Evolutionary conservation across 139 green algal genomes (phyloP).

Genomic region (Chlamydomonas urium): DNA sequence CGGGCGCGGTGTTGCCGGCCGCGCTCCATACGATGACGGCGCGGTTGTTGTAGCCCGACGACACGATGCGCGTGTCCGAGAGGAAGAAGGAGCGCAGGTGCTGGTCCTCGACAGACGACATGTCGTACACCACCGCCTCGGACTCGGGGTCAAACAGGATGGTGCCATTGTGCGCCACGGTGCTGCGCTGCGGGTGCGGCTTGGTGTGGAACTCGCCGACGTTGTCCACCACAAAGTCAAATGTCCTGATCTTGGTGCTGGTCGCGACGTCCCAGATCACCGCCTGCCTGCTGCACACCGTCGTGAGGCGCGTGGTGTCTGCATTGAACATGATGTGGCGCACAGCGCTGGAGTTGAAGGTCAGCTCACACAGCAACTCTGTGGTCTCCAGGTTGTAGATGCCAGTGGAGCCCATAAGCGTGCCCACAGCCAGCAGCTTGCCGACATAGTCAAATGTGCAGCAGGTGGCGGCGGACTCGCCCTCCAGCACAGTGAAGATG

Average conservation of each 20-base stretch:
- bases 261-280: constrained; percentile 34
- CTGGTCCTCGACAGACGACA: constrained; percentile 37
- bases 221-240: constrained; percentile 44
- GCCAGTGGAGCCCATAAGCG: constrained; percentile 29
- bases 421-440: constrained; percentile 46
- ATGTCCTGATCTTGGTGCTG: constrained; percentile 30
- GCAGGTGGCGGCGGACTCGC: constrained; percentile 25
- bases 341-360: constrained; percentile 24
- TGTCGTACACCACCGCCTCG: constrained; percentile 43
- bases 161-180: constrained; percentile 31
- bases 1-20: constrained; percentile 27
- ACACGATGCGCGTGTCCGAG: constrained; percentile 29
- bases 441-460: constrained; percentile 41
- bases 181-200: constrained; percentile 30
- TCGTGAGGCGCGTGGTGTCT: constrained; percentile 38
- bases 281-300: constrained; percentile 39
- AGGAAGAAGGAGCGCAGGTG: constrained; percentile 39
- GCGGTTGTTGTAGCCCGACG: constrained; percentile 26
- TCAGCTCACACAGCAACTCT: constrained; percentile 36
- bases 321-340: constrained; percentile 34
- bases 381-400: constrained; percentile 45
- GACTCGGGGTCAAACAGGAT: constrained; percentile 47
- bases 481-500: constrained; percentile 43
- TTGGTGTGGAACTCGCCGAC: constrained; percentile 22
- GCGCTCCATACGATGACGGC: constrained; percentile 38